Conservation (phyloP, 2,329 filamentous ascomycete genomes). For the Lachnellula occidentalis region DNA sequence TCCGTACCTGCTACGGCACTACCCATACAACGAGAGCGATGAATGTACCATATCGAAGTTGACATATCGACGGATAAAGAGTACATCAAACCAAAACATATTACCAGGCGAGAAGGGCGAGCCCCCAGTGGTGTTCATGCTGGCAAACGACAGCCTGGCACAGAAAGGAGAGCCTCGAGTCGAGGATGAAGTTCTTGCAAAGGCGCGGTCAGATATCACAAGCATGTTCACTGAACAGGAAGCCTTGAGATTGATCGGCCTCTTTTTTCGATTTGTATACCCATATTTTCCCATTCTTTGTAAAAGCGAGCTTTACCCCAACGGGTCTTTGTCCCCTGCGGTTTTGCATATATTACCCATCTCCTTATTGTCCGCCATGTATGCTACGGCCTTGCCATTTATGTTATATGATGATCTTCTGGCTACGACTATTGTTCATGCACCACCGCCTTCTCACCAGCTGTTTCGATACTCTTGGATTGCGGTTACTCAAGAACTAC, state of each 20-base stretch:
- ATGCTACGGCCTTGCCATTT: conserved; percentile 40
- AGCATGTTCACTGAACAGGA: conserved; percentile 28
- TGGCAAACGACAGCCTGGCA: conserved; percentile 28
- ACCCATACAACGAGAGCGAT: conserved; percentile 29
- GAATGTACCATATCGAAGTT: conserved; percentile 30
- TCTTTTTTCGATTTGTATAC: conserved; percentile 39
- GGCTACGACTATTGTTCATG: conserved; percentile 29
- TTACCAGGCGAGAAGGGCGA: conserved; percentile 22
- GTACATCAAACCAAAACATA: conserved; percentile 14
- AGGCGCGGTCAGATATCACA: conserved; percentile 23
- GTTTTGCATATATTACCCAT: conserved; percentile 33
- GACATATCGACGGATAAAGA: conserved; percentile 28
- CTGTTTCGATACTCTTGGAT: conserved; percentile 32
- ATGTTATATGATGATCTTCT: conserved; percentile 38
- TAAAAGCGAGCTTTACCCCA: conserved; percentile 30
- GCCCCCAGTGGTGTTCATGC: conserved; percentile 30
- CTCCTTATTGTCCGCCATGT: conserved; percentile 37
- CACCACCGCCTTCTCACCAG: conserved; percentile 26
- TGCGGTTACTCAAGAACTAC: conserved; percentile 30
- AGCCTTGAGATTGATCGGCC: conserved; percentile 35
- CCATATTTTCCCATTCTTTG: conserved; percentile 40
- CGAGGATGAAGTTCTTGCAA: conserved; percentile 25
- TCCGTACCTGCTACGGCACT: conserved; percentile 28
- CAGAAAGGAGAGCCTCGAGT: conserved; percentile 29
- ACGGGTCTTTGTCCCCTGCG: conserved; percentile 23